Base-by-base conservation (phyloP, 176 grass and related monocot species). In the Otatea glauca region DNA sequence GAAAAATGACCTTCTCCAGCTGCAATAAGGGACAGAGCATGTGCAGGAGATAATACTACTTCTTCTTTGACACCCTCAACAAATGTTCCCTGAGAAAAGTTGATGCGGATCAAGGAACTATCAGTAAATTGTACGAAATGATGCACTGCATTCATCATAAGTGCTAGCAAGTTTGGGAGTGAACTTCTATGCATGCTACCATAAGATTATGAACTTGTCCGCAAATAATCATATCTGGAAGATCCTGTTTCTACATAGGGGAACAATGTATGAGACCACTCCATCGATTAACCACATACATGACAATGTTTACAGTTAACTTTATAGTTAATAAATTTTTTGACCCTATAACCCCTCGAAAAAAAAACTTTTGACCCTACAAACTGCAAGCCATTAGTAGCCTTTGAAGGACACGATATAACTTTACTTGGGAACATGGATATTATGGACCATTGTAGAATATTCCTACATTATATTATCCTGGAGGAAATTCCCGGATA, bases 31-130 rank as follows among this genome's bases (percentile, higher is more conserved):
- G 97, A 99, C 47, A 99, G 84, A 15, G 93, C 97, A 91, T 99
- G 97, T 44, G 97, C 97, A 94, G 93, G 93, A 88, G 97, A 99
- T 48, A 99, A 83, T 65, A 99, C 97, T 47, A 96, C 97, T 92
- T 99, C 97, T 90, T 99, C 97, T 80, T 99, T 99, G 84, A 99
- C 94, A 81, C 97, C 97, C 82, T 99, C 97, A 82, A 99, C 93
- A 89, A 94, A 99, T 48, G 90, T 91, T 88, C 97, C 97, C 97
- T 99, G 86, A 74, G 47, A 88, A 88, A 75, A 77, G 77, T 83
- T 49, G 78, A 88, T 81, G 34, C 56, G 53, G 55, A 32, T 60
- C 61, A 68, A 67, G 44, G 34, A 89, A 75, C 44, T 24, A 38
- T 78, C 49, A 83, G 80, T 62, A 60, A 73, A 87, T 8, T 73